phyloP scores from a whole-genome alignment of 2,329 filamentous ascomycete species.

The Paradendryphiella salina region DNA sequence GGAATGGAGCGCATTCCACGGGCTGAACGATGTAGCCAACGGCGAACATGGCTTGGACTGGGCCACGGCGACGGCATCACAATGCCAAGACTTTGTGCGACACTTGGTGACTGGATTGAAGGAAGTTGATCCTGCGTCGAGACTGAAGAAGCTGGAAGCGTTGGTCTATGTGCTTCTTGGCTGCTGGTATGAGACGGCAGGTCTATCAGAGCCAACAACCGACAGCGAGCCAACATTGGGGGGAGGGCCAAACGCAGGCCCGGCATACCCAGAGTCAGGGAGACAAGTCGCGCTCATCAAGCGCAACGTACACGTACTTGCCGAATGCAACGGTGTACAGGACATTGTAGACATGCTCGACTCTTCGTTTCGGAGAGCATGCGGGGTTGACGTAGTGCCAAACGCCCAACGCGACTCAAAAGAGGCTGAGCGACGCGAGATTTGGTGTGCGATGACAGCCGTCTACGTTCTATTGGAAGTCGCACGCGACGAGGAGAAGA shows the following conservation, averaged over 20 bases:
- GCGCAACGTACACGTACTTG: conserved; percentile 49
- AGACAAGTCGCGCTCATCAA: conserved; percentile 53
- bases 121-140: conserved; percentile 31
- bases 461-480: conserved; percentile 56
- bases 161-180: conserved; percentile 54
- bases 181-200: conserved; percentile 56
- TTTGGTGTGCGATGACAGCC: conserved; percentile 56
- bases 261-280: conserved; percentile 39
- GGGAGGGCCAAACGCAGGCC: conserved; percentile 12
- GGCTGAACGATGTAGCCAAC: conserved; percentile 47
- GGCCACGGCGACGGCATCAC: conserved; percentile 65
- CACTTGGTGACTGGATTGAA: conserved; percentile 43
- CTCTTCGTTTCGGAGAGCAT: conserved; percentile 38
- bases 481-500: conserved; percentile 44
- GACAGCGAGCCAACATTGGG: conserved; percentile 17
- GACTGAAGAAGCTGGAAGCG: conserved; percentile 48
- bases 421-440: conserved; percentile 49
- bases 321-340: conserved; percentile 48
- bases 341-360: conserved; percentile 48
- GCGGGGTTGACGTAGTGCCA: conserved; percentile 31
- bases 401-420: conserved; percentile 38
- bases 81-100: conserved; percentile 61
- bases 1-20: conserved; percentile 61
- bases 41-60: conserved; percentile 60
- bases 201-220: conserved; percentile 27